These are phyloP conservation scores for Canavalia ensiformis DNA, from an alignment of 306 rosid species.

Conservation along the genomic window DNA sequence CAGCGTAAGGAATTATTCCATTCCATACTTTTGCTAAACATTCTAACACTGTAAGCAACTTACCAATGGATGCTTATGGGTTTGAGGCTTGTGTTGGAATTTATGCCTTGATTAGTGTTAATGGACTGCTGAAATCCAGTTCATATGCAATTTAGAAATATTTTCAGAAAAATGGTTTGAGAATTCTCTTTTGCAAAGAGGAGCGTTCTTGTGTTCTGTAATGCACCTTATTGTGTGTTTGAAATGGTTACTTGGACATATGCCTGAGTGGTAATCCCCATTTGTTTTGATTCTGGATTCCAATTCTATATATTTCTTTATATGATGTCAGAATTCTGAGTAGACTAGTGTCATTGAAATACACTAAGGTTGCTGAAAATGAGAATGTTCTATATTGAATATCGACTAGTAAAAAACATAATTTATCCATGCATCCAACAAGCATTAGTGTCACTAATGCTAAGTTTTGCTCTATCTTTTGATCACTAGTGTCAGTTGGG, in stretches of 20 bases:
- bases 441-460: not conserved
- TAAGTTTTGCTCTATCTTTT: not conserved
- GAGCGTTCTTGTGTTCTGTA: conserved; percentile 27
- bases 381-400: conserved; percentile 14
- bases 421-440: conserved; percentile 17
- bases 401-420: conserved; percentile 4
- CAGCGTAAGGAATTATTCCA: conserved; percentile 77
- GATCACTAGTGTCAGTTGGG: conserved; percentile 1
- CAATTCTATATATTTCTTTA: conserved; percentile 36
- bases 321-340: conserved; percentile 36
- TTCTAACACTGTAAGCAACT: conserved; percentile 24
- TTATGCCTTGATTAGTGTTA: conserved; percentile 39
- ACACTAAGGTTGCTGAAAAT: conserved; percentile 30
- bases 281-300: conserved; percentile 37
- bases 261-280: conserved; percentile 13
- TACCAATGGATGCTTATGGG: not conserved
- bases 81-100: conserved; percentile 40
- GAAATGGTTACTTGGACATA: not conserved
- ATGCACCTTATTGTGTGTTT: not conserved
- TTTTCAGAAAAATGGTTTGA: conserved; percentile 6
- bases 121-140: conserved; percentile 25
- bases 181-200: conserved; percentile 16
- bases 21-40: conserved; percentile 31
- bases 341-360: conserved; percentile 27
- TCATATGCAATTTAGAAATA: conserved; percentile 43